Base-by-base conservation (phyloP, 176 grass and related monocot genomes). In the Musa acuminata region DNA sequence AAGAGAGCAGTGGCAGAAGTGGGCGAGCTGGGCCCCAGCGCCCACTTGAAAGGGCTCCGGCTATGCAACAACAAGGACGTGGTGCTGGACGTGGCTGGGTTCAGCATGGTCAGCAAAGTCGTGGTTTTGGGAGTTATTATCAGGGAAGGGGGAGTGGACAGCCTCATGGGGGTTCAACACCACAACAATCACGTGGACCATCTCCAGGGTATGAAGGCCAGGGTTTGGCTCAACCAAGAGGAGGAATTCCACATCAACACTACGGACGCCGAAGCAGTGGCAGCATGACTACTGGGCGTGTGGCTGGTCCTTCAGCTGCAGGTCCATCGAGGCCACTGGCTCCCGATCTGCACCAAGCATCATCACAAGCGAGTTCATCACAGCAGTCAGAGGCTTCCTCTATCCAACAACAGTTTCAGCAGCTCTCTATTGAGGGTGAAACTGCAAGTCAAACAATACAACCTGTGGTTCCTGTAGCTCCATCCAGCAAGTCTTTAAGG, bases 271-370 rank as follows among this genome's bases (percentile, higher is more conserved):
- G 63, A 71, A 70, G 71, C 70, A 75, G 76, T 29, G 21, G 78
- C 20, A 64, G 60, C 26, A 64, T 52, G 13, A 21, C 59, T 51
- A 48, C 21, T 84, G 89, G 83, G 60, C 81, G 19, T n/a, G 79
- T 68, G 35, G 25, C 62, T 53, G 83, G 43, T 26, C 67, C 77
- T 12, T 75, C 85, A 13, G 19, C 58, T 59, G 68, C 55, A 53
- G 43, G 78, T 63, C 20, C 55, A 27, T 72, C 69, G 25, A 87
- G 85, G 72, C 80, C 64, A 60, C 76, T 72, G 81, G 87, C 84
- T 91, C 90, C 94, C 90, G 94, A 98, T 86, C 94, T 98, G 94
- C 94, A 84, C 94, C 94, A 98, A 93, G 94, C 94, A 11, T 80
- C 84, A 8, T 71, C 67, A 51, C 69, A 78, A 52, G 59, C 78